Base-by-base conservation (phyloP, 148 eudicot genomes). In the Polygonum maritimum region DNA sequence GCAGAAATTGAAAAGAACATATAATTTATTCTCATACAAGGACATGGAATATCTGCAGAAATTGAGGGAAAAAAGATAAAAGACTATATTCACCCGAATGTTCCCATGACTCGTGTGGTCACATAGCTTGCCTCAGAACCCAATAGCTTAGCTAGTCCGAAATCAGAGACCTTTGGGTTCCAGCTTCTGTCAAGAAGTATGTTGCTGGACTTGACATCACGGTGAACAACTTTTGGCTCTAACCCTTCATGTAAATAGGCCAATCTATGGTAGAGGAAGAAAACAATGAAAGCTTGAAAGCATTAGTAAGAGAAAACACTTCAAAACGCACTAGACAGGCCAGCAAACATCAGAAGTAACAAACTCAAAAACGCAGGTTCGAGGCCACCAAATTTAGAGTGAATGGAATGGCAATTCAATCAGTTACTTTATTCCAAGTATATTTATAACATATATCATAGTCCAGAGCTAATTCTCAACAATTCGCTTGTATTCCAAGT, bases 181-280 rank as follows among this genome's bases (percentile, higher is more conserved):
- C 93, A 92, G 76, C 84, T 90, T 81, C 80, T 87, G 75, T 92
- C 97, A 9, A 94, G 88, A 57, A 94, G 96, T 80, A 92, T 92
- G 81, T 94, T 94, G 84, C 97, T 89, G 40, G 98, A 92, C 84
- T 94, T 94, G 4, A 94, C 94, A 82, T 94, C 98, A 21, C 98
- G 97, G 41, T 94, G 98, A 73, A 94, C 98, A 78, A 94, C 98
- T 84, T 94, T 94, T 39, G 98, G 98, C 77, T 94, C 98, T 62
- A 94, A 78, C 73, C 98, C 98, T 80, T 94, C 98, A 35, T 94
- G 98, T 85, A 94, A 88, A 82, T 94, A 90, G 31, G 97, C 96
- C 80, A 94, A 79, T 41, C 98, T 94, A 84, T 67, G 21, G 60
- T 48, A 81, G 18, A 70, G 54, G 75, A 19, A 73, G 40, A 54